Percentiles rank a stretch among this genome's conserved stretches.
These are phyloP conservation scores for Pichia thaimueangensis DNA, from an alignment of 805 yeast genomes.

Conservation along the genomic window DNA sequence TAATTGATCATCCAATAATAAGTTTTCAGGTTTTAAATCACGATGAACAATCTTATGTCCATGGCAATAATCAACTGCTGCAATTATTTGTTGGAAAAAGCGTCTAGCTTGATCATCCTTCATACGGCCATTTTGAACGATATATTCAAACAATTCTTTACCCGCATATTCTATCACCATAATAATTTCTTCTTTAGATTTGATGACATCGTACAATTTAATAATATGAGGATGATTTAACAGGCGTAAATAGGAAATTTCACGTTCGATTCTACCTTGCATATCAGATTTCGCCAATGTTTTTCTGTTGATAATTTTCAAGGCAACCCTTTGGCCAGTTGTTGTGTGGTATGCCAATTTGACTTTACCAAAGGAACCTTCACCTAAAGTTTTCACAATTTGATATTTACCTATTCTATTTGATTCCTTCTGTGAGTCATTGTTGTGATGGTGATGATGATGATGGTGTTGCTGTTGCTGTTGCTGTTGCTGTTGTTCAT, in stretches of 20 bases:
- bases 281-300: slow-evolving; percentile 90
- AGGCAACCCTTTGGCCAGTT: slow-evolving; percentile 88
- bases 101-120: slow-evolving; percentile 86
- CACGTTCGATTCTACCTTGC: slow-evolving; percentile 96
- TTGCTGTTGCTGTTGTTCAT: too few species aligned
- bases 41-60: slow-evolving; percentile 94
- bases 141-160: slow-evolving; percentile 91
- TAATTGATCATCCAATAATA: slow-evolving; percentile 79
- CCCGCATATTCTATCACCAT: slow-evolving; percentile 98
- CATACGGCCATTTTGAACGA: slow-evolving; percentile 91
- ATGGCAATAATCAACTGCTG: slow-evolving; percentile 95
- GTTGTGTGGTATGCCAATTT: slow-evolving; percentile 84
- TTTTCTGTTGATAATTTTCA: slow-evolving; percentile 86
- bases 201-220: slow-evolving; percentile 90
- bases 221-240: slow-evolving; percentile 95
- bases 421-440: slow-evolving; percentile 12
- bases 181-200: slow-evolving; percentile 89
- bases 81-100: slow-evolving; percentile 92
- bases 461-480: slow-evolving; percentile 5
- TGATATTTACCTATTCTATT: slow-evolving; percentile 83
- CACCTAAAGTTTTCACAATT: slow-evolving; percentile 87
- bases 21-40: slow-evolving; percentile 93
- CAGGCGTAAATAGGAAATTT: slow-evolving; percentile 79
- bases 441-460: slow-evolving; percentile 13
- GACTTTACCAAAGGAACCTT: slow-evolving; percentile 95